Evolutionary conservation across 495 filamentous ascomycete species (phyloP), one percentile per base, ranked within the genome.

Genomic region (Recurvomyces mirabilis): DNA sequence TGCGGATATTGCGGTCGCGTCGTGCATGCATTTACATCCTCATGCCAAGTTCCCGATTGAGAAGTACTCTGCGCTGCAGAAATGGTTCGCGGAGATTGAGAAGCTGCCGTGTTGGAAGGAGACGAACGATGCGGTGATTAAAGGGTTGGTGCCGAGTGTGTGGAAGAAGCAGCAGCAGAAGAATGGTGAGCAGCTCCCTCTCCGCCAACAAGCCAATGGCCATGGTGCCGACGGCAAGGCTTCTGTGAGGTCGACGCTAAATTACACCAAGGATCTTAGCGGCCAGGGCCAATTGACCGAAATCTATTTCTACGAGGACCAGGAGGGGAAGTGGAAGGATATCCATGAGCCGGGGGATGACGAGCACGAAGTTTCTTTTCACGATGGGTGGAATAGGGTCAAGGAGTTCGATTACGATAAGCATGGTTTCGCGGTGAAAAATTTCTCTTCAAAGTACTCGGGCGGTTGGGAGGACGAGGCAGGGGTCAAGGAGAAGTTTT

Each of bases 1-100:
- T 24, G 61, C 60, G 10, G 61, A 64, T 37, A 56, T 64, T 43
- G 56, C 61, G 1, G 39, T 64, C 35, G 58, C 60, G 30, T 49
- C 61, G 7, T 48, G 53, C 12, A 60, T 62, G 60, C 60, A 64
- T 46, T 33, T 62, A 13, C 42, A 56, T 19, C 41, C 45, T 32
- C 54, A 51, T 13, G 28, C 41, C 21, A 30, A 45, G 17, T 40
- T 64, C 3, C 58, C 60, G 24, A 43, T 64, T 9, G 61, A 61
- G 11, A 33, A 63, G 31, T 50, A 57, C 41, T 54, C 58, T 5
- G 54, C 61, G 23, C 45, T 64, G 12, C 53, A 53, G 35, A 55
- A 56, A 22, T 64, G 61, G 61, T 47, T 56, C 30, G 53, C 54
- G 14, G 49, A 53, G 1, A 47, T 64, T 15, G 60, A 64, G 47